Conservation (phyloP, 306 rosid genomes). For the Medicago ruthenica region DNA sequence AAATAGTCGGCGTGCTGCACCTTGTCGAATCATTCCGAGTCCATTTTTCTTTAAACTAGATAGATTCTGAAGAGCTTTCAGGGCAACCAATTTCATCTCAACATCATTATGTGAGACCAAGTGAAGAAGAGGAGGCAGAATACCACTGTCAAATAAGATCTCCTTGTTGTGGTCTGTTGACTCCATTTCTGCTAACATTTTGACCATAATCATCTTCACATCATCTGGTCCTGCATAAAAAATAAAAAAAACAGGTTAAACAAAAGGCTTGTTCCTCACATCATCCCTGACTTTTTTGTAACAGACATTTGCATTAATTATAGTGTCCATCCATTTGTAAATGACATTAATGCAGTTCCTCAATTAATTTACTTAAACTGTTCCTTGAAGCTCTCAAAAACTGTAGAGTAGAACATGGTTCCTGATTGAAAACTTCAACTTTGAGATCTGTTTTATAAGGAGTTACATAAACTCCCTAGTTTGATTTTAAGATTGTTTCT, state of each 20-base stretch:
- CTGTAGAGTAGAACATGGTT: constrained; percentile 1
- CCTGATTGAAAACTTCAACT: not conserved
- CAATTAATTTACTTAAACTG: not conserved
- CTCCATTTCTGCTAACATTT: constrained; percentile 76
- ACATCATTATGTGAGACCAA: constrained; percentile 60
- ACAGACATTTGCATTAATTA: constrained; percentile 2
- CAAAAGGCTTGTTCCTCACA: constrained; percentile 31
- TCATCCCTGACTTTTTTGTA: not conserved
- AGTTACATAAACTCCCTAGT: not conserved
- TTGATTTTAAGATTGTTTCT: not conserved
- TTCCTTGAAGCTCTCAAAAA: not conserved
- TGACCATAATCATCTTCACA: constrained; percentile 71
- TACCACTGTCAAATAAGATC: constrained; percentile 68
- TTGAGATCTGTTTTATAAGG: not conserved
- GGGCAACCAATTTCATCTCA: constrained; percentile 58
- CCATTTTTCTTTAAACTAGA: constrained; percentile 80
- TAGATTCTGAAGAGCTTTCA: constrained; percentile 73
- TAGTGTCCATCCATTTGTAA: not conserved
- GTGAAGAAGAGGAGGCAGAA: constrained; percentile 69
- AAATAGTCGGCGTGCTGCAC: constrained; percentile 65
- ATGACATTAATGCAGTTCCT: constrained; percentile 4
- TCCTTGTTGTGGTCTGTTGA: constrained; percentile 81
- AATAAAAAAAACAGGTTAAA: constrained; percentile 18
- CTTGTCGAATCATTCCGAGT: constrained; percentile 73
- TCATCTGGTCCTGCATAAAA: constrained; percentile 68